Base-by-base conservation (phyloP, 192 early-diverging fungal species). In the Diversispora epigaea region DNA sequence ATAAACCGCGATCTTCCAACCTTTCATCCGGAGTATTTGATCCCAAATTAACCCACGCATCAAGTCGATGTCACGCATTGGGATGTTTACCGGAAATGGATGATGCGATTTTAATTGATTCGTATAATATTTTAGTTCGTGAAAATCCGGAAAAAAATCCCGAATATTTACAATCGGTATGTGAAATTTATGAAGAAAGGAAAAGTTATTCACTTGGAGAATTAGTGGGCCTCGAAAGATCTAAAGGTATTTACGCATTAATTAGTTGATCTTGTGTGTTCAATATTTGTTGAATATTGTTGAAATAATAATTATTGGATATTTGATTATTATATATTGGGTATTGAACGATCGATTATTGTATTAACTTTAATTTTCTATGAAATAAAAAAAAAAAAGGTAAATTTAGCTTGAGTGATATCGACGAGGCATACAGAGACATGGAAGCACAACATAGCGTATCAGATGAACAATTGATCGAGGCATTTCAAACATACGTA, bases 161-260 rank as follows among this genome's bases (percentile, higher is more conserved):
- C 12, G 39, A 54, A 56, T 71, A 71, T 58, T 71, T 71, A 25
- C 52, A 71, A 43, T 32, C 69, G 11, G 40, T 71, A 71, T 46
- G 21, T 57, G 40, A 57, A 45, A 11, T 71, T 15, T 54, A 39
- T 3, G 21, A 41, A 40, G 69, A 71, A 45, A 71, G 54, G 39
- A 71, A 54, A 7, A 57, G 52, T 15, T 54, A 71, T 11, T 40
- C 32, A 5, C 6, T 71, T 6, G 22, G 14, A 46, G 6, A 19
- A 4, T 8, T 71, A 19, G 50, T 71, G 7, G 69, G 15, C 10
- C 0, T 57, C 14, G 52, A 71, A 39, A 21, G n/a, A 71, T 71
- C 69, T 6, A 0, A 9, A 57, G 69, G 69, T 71, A 70, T 40
- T 40, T 39, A 66, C 19, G 11, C n/a, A 43, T 49, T 32, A 32